Evolutionary conservation across 2,329 filamentous ascomycete species (phyloP).

Genomic region (Aspergillus tubingensis): DNA sequence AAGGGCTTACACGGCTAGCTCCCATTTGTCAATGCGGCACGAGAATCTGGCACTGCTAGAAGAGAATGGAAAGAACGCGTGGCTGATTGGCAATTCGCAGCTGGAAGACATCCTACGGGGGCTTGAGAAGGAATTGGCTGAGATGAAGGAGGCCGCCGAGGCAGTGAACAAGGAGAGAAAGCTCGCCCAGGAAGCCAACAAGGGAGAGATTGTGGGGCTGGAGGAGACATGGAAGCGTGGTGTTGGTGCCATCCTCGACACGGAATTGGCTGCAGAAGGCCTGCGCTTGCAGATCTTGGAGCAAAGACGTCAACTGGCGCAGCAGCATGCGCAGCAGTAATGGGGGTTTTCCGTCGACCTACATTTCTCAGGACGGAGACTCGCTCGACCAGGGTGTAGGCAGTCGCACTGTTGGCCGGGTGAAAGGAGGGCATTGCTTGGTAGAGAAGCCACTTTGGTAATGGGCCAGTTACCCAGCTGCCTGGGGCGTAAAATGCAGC

Average conservation of each 20-base stretch:
- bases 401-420: not conserved
- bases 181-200: slow-evolving; percentile 68
- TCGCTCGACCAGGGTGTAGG: not conserved
- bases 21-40: slow-evolving; percentile 59
- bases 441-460: not conserved
- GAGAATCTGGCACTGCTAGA: slow-evolving; percentile 74
- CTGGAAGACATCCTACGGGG: slow-evolving; percentile 69
- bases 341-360: not conserved
- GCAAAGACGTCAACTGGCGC: slow-evolving; percentile 50
- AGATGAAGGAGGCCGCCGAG: slow-evolving; percentile 69
- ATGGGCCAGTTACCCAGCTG: not conserved
- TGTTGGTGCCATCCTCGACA: slow-evolving; percentile 78
- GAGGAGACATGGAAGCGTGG: slow-evolving; percentile 79
- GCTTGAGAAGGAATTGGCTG: slow-evolving; percentile 74
- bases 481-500: not conserved
- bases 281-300: slow-evolving; percentile 68
- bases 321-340: slow-evolving; percentile 33
- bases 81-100: slow-evolving; percentile 82
- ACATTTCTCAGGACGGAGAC: not conserved
- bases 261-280: slow-evolving; percentile 78
- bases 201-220: slow-evolving; percentile 70
- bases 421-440: not conserved
- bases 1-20: slow-evolving; percentile 59
- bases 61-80: slow-evolving; percentile 81
- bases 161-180: slow-evolving; percentile 70